Base-by-base conservation (phyloP, 2,329 filamentous ascomycete species). In the Cercospora berteroae region DNA sequence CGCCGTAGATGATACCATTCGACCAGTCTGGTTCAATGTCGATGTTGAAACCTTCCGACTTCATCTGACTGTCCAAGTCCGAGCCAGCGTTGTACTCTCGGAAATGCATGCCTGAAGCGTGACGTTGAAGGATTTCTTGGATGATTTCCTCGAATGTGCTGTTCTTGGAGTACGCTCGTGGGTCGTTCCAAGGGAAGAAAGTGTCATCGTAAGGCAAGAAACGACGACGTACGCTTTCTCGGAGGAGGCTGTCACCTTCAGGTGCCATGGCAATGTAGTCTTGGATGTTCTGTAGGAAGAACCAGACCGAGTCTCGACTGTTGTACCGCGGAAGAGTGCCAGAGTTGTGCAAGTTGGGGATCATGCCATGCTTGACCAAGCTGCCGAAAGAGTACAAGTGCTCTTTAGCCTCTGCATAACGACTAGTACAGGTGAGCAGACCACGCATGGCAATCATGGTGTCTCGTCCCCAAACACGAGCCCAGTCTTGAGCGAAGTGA, bases 311-410 rank as follows among this genome's bases (percentile, higher is more conserved):
- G 79, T 99, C 95, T 68, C 95, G 87, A 52, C 95, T 94, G 79
- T 99, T 99, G 83, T 98, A 99, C 27, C 95, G 87, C 3, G 95
- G 95, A 16, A 89, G 85, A 68, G 90, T 92, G 6, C 95, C 94
- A 67, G 91, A 92, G 71, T 93, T 90, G 13, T 99, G 84, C 20
- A 99, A 85, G 75, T 99, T 99, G 13, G 95, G 95, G 66, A 99
- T 94, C 93, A 98, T 96, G 60, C 95, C 95, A 74, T 99, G 95
- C 83, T 99, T 99, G 72, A 99, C 82, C 10, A 99, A 94, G 77
- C 93, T 97, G 2, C 92, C 94, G 80, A 99, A 99, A 8, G 94
- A 94, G 68, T 93, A 83, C 67, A 99, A 97, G 76, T 99, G 96
- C 78, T 98, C 93, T 76, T 88, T 94, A 7, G 95, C 95, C 77